Conservation (phyloP, 257 asterid species). For the Solanum pennellii region DNA sequence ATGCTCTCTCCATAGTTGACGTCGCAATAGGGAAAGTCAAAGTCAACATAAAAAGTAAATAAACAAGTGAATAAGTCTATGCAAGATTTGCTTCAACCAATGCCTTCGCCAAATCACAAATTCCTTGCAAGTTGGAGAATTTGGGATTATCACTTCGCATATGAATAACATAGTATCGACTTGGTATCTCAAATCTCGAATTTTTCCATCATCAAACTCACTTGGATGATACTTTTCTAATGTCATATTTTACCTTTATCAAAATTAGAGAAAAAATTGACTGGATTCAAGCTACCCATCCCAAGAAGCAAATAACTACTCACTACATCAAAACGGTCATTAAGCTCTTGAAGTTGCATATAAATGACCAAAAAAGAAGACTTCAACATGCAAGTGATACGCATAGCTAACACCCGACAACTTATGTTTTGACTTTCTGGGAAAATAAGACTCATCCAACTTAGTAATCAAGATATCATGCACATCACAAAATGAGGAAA, state of each 20-base stretch:
- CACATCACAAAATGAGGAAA: no score
- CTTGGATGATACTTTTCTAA: neutral
- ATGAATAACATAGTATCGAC: no score
- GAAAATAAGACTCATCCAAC: neutral
- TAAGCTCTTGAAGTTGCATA: neutral
- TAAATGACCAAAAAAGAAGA: no score
- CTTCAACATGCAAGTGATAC: neutral
- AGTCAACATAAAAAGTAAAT: neutral
- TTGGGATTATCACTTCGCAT: neutral
- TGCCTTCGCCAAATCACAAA: neutral
- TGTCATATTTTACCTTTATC: neutral
- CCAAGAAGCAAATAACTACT: neutral
- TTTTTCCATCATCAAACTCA: neutral
- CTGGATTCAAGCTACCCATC: neutral
- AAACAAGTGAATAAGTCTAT: no score
- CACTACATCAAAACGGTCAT: neutral
- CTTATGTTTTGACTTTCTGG: no score
- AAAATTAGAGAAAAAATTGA: neutral
- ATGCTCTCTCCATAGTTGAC: neutral
- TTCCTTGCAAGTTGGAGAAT: neutral
- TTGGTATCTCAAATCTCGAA: neutral
- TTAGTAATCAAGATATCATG: no score
- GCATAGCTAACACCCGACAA: neutral
- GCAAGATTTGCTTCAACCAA: neutral
- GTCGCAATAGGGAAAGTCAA: neutral